Base-by-base conservation (phyloP, 257 asterid genomes). In the Fraxinus pennsylvanica region DNA sequence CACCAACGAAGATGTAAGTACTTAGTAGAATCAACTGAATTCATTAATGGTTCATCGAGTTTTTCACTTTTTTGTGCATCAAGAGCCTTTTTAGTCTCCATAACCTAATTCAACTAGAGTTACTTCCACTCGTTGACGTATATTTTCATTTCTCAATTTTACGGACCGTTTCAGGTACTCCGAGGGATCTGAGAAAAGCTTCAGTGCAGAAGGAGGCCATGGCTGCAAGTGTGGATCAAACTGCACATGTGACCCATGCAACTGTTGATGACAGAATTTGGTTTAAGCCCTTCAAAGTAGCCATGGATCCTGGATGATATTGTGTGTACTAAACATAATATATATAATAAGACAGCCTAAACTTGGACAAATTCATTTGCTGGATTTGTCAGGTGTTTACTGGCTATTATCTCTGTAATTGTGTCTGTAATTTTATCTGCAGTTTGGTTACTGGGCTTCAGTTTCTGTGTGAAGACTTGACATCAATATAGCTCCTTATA, bases 161-260 rank as follows among this genome's bases (percentile, higher is more conserved):
- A 17, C 0, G 50, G 5, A 54, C 21, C 22, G 3, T 21, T 54
- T 12, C 27, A 54, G 67, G 30, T 2, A 21, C 30, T 12, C 27
- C 15, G 36, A 29, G 77, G 57, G 57, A 14, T 72, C 76, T 25
- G 32, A 59, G 67, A 22, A 22, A 59, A 59, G 67, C 67, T 7
- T 7, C 30, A 59, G 30, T 21, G 67, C 30, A 2, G 81, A 30
- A 59, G 77, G 76, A 15, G 81, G 33, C 27, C 70, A 76, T 76
- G 81, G 45, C 6, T 71, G 81, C 72, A 78, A 71, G 32, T 78
- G 77, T 71, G 77, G 81, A 78, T 78, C 81, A 54, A 78, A 27
- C 76, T 78, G 81, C 76, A 36, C 71, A 7, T 78, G 81, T 71
- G 81, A 71, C 77, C 77, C 81, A 57, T 78, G 81, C 72, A 78